Percentiles rank a stretch among this genome's conserved stretches.
These are phyloP conservation scores for Euphorbia lathyris DNA, from an alignment of 345 rosid species.

Conservation along the genomic window DNA sequence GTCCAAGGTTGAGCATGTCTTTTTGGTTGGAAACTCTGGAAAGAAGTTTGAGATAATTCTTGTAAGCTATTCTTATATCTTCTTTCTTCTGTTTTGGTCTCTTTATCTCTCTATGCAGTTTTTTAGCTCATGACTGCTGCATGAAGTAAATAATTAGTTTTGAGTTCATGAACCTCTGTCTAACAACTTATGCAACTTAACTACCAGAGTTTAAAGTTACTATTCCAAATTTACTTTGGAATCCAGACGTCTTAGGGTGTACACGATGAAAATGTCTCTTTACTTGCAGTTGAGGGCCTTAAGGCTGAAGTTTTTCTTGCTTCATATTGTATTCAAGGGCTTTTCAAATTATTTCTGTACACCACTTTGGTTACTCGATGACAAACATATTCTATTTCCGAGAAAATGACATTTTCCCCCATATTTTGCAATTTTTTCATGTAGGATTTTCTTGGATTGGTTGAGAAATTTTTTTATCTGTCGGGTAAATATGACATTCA, in stretches of 20 bases:
- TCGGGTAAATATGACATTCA: conserved; percentile 87
- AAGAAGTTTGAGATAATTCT: conserved; percentile 72
- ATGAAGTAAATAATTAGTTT: neutral
- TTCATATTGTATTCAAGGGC: neutral
- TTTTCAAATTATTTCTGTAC: neutral
- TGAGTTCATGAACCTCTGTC: too few species aligned
- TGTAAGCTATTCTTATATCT: conserved; percentile 41
- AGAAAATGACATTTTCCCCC: neutral
- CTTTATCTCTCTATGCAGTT: neutral
- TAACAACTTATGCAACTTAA: neutral
- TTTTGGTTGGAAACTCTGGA: conserved; percentile 70
- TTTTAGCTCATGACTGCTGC: neutral
- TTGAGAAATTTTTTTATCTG: conserved; percentile 89
- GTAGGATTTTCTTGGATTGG: conserved; percentile 91
- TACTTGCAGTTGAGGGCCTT: neutral
- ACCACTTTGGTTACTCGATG: neutral
- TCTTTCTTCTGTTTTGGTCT: neutral
- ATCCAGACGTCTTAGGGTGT: neutral
- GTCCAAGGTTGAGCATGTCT: conserved; percentile 75
- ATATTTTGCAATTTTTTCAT: conserved; percentile 12
- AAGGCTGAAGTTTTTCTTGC: conserved; percentile 1
- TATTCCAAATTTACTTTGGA: neutral
- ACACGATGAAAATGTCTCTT: neutral
- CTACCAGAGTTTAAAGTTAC: neutral
- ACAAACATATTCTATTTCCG: too few species aligned